phyloP scores from a whole-genome alignment of 306 rosid genomes.

The Arachis stenosperma region DNA sequence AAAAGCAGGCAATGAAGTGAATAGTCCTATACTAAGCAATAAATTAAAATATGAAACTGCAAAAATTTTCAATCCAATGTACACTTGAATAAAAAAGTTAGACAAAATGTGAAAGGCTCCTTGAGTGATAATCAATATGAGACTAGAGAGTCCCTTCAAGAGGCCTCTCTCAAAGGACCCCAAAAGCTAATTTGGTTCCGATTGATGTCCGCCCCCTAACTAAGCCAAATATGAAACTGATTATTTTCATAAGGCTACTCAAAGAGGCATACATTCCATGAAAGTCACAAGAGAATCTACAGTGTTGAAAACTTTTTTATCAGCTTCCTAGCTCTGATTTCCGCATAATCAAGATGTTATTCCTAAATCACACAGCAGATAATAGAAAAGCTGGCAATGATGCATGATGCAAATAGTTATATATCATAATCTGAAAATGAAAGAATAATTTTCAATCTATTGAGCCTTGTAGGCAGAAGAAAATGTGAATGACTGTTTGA shows the following conservation, averaged over 20 bases:
- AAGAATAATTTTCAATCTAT: neutral
- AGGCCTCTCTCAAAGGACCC: slow-evolving; percentile 22
- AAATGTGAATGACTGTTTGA: slow-evolving; percentile 19
- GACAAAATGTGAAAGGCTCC: slow-evolving; percentile 36
- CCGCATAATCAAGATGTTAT: neutral
- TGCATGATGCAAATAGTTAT: neutral
- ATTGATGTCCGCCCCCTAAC: slow-evolving; percentile 41
- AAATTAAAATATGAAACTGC: too few relatives aligned
- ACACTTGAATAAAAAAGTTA: too few relatives aligned
- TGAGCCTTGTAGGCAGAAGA: neutral
- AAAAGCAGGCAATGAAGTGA: neutral
- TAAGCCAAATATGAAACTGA: slow-evolving; percentile 19
- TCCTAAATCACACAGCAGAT: neutral
- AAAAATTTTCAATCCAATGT: too few relatives aligned
- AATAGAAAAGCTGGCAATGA: neutral
- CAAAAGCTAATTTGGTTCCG: slow-evolving; percentile 7
- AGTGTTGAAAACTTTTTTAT: neutral
- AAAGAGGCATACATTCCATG: slow-evolving; percentile 15
- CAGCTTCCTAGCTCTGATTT: neutral
- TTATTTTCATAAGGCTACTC: slow-evolving; percentile 35
- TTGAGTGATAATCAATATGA: slow-evolving; percentile 29
- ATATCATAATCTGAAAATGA: neutral
- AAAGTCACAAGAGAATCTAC: neutral
- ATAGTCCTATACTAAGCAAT: neutral
- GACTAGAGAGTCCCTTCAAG: slow-evolving; percentile 29